Evolutionary conservation across 345 rosid species (phyloP).

Genomic region (Clausena lansium): DNA sequence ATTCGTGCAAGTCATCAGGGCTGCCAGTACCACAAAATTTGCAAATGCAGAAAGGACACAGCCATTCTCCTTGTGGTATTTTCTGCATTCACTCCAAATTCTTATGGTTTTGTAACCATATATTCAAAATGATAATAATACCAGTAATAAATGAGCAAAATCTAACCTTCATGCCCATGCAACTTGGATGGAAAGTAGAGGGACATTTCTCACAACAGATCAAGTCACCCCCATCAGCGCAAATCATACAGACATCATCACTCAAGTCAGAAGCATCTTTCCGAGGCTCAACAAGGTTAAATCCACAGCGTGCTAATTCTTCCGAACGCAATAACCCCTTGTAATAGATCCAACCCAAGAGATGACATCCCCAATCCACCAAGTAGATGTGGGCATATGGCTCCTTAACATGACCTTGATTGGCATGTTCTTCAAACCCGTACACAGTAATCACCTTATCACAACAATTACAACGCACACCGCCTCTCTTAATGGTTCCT

Average conservation of each 20-base stretch:
- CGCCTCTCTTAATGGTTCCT: conserved; percentile 15
- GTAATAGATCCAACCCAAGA: not conserved
- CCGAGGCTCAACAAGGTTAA: not conserved
- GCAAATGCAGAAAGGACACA: conserved; percentile 27
- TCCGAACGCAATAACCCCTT: conserved; percentile 3
- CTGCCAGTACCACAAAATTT: conserved; percentile 1
- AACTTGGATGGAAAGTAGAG: conserved; percentile 22
- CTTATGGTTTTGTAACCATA: not conserved
- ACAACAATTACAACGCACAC: conserved; percentile 26
- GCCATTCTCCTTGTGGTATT: conserved; percentile 25
- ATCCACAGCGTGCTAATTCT: not conserved
- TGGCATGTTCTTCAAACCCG: conserved; percentile 26
- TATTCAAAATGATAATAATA: not conserved
- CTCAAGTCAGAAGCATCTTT: not conserved
- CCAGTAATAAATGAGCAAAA: not conserved
- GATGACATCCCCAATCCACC: not conserved
- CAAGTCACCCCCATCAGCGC: conserved; percentile 35
- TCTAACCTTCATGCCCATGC: conserved; percentile 14
- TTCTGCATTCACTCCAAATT: conserved; percentile 10
- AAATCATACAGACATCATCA: conserved; percentile 31
- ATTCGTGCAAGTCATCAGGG: not conserved
- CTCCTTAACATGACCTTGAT: not conserved
- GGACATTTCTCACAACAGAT: conserved; percentile 33
- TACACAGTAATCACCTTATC: not conserved
- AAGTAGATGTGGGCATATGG: conserved; percentile 12